Conservation (phyloP, 1,139 yeast genomes). For the Candida dubliniensis region DNA sequence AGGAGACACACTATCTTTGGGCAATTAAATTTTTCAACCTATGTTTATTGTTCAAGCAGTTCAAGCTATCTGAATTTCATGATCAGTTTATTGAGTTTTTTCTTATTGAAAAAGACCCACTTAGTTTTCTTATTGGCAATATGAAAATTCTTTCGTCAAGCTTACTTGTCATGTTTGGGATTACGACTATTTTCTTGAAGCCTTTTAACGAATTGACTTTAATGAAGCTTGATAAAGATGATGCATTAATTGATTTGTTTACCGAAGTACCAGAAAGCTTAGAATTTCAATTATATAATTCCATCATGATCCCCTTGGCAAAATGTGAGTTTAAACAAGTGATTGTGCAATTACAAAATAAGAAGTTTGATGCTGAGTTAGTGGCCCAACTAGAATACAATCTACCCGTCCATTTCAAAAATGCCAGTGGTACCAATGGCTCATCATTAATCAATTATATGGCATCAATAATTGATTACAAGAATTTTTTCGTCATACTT, state of each 20-base stretch:
- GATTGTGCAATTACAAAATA: constrained; percentile 13
- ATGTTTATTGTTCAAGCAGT: constrained; percentile 25
- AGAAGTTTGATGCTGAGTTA: constrained; percentile 14
- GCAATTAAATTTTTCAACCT: constrained; percentile 24
- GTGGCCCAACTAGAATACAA: constrained; percentile 22
- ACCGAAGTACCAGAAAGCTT: constrained; percentile 17
- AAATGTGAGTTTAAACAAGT: constrained; percentile 18
- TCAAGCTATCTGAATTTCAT: constrained; percentile 25
- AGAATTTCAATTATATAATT: constrained; percentile 19
- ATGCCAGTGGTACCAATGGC: constrained; percentile 7
- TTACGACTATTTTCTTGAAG: constrained; percentile 26
- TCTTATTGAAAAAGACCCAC: constrained; percentile 9
- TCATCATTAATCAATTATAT: constrained; percentile 23
- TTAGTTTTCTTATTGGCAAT: constrained; percentile 7
- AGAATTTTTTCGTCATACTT: constrained; percentile 29
- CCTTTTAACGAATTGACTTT: constrained; percentile 32
- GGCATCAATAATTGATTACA: constrained; percentile 28
- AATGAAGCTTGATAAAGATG: constrained; percentile 19
- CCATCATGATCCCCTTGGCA: constrained; percentile 20
- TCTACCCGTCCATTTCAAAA: constrained; percentile 20
- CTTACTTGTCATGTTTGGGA: constrained; percentile 26
- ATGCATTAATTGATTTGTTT: constrained; percentile 21
- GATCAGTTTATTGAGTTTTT: constrained; percentile 22
- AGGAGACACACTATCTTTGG: constrained; percentile 25
- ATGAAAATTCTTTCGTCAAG: constrained; percentile 19